Percentiles rank a stretch among this genome's conserved stretches.
Conservation (phyloP, 2,329 filamentous ascomycete species). For the Colletotrichum costaricense region DNA sequence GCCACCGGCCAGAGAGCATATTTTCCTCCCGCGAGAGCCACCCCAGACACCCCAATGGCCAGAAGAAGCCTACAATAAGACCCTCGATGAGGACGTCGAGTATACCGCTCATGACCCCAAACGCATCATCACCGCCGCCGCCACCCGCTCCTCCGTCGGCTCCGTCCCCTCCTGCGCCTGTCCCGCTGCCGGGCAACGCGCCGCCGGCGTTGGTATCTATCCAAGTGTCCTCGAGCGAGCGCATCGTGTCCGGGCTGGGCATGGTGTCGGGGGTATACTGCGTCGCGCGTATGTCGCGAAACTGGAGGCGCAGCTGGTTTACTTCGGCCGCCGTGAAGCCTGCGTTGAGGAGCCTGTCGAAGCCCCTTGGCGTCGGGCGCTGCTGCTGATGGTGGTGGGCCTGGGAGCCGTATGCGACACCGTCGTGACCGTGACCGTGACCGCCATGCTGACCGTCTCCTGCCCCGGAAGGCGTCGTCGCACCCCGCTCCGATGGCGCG, state of each 20-base stretch:
- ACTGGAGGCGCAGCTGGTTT: slow-evolving; percentile 86
- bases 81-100: slow-evolving; percentile 90
- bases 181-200: slow-evolving; percentile 44
- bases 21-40: slow-evolving; percentile 91
- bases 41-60: slow-evolving; percentile 86
- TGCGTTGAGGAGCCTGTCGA: slow-evolving; percentile 84
- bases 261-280: slow-evolving; percentile 90
- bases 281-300: slow-evolving; percentile 84
- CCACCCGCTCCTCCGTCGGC: slow-evolving; percentile 46
- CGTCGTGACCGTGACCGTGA: background rate
- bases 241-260: slow-evolving; percentile 81
- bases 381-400: background rate
- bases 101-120: slow-evolving; percentile 61
- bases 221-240: slow-evolving; percentile 89
- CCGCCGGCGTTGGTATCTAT: slow-evolving; percentile 74
- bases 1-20: slow-evolving; percentile 85
- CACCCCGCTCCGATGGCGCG: slow-evolving; percentile 19
- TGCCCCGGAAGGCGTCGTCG: slow-evolving; percentile 26
- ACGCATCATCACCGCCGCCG: slow-evolving; percentile 61
- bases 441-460: slow-evolving; percentile 1
- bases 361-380: slow-evolving; percentile 68
- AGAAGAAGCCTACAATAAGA: slow-evolving; percentile 93
- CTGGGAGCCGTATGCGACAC: background rate
- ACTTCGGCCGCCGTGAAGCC: slow-evolving; percentile 89
- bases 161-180: background rate